These are phyloP conservation scores for Ceratocystis colombiana DNA, from an alignment of 2,329 filamentous ascomycete genomes.

Conservation along the genomic window DNA sequence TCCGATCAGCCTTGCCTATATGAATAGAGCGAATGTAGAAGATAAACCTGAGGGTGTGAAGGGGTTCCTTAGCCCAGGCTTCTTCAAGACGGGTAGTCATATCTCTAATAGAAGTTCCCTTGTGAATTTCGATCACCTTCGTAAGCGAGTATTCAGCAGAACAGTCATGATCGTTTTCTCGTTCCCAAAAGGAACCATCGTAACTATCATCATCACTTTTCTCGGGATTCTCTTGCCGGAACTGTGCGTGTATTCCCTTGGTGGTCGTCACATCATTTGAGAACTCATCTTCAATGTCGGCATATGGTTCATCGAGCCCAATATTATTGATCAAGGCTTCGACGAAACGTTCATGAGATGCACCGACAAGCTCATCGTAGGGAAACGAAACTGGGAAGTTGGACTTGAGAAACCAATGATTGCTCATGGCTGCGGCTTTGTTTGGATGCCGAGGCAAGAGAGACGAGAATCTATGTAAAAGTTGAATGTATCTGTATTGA, in stretches of 20 bases:
- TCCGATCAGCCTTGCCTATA: constrained; percentile 42
- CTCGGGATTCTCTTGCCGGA: not conserved
- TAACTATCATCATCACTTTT: not conserved
- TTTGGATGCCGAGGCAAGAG: not conserved
- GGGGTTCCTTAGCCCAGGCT: not conserved
- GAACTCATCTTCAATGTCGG: constrained; percentile 37
- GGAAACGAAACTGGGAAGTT: constrained; percentile 36
- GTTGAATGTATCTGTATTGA: too few relatives aligned
- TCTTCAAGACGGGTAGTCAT: not conserved
- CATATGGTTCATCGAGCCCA: constrained; percentile 29
- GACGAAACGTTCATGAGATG: constrained; percentile 27
- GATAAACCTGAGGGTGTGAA: not conserved
- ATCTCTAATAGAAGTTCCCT: too few relatives aligned
- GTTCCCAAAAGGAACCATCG: not conserved
- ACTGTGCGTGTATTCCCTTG: not conserved
- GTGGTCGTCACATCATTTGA: not conserved
- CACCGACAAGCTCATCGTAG: constrained; percentile 25
- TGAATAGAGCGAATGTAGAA: constrained; percentile 31
- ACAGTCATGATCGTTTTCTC: too few relatives aligned
- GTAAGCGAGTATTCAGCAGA: too few relatives aligned
- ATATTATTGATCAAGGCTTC: constrained; percentile 40
- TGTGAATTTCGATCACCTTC: too few relatives aligned
- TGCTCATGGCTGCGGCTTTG: not conserved
- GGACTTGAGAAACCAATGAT: constrained; percentile 35
- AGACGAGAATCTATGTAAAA: not conserved